phyloP scores from a whole-genome alignment of 2,329 filamentous ascomycete genomes.

The Chaetothyriales sp. region DNA sequence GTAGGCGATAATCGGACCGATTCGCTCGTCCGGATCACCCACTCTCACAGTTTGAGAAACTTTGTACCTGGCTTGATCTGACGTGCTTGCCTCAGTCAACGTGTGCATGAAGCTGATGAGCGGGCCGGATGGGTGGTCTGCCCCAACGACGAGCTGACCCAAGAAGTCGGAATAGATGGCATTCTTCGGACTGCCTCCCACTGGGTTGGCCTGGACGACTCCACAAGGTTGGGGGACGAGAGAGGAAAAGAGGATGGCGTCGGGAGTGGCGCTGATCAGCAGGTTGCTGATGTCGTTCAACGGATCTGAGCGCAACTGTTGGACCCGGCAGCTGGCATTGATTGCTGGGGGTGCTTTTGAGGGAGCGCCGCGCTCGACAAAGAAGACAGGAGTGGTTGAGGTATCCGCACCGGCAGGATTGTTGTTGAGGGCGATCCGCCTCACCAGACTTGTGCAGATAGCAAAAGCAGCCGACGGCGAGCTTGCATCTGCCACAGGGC shows the following conservation, averaged over 20 bases:
- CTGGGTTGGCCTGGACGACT: conserved; percentile 26
- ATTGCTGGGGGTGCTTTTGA: conserved; percentile 19
- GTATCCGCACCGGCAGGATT: neutral
- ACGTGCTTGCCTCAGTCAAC: neutral
- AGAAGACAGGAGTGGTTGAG: conserved; percentile 1
- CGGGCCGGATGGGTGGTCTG: neutral
- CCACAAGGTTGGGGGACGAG: conserved; percentile 24
- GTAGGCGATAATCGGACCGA: conserved; percentile 14
- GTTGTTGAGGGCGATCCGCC: neutral
- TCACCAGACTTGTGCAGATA: neutral
- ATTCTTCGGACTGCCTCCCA: conserved; percentile 29
- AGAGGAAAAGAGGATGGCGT: conserved; percentile 33
- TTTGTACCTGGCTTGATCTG: neutral
- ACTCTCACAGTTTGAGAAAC: neutral
- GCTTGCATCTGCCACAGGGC: neutral
- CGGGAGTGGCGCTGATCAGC: conserved; percentile 34
- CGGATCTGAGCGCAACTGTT: conserved; percentile 1
- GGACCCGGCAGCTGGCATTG: conserved; percentile 13
- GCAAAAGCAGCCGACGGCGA: neutral
- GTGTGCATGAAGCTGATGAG: neutral
- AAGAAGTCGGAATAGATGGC: conserved; percentile 32
- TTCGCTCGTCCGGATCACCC: conserved; percentile 9
- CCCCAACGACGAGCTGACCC: conserved; percentile 33
- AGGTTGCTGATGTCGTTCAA: conserved; percentile 25
- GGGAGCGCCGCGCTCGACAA: conserved; percentile 24